A percentile compares a stretch with the other conserved stretches of the same genome.
Conservation (phyloP, 345 rosid species). For the Eucalyptus rudis region DNA sequence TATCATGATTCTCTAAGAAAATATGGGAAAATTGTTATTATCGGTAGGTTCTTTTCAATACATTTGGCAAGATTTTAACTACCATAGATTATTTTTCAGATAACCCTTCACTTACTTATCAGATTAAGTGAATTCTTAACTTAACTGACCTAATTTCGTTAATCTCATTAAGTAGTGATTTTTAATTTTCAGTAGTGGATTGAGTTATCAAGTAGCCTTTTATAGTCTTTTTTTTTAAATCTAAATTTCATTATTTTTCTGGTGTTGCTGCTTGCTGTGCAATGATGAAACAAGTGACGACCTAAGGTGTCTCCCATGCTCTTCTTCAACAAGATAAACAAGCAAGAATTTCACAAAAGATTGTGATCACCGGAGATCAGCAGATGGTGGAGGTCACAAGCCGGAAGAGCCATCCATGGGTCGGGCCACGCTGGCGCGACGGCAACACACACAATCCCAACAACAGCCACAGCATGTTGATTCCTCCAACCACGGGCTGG, state of each 20-base stretch:
- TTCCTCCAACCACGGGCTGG: background rate
- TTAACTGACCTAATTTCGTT: background rate
- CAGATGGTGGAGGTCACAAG: background rate
- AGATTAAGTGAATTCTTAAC: background rate
- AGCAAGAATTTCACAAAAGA: background rate
- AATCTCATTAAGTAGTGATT: background rate
- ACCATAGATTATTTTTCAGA: background rate
- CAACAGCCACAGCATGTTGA: background rate
- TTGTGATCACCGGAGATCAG: background rate
- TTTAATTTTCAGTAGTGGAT: background rate
- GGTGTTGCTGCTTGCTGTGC: background rate
- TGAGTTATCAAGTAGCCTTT: background rate
- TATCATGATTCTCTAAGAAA: background rate
- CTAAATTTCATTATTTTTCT: background rate
- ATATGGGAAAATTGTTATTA: fast-evolving
- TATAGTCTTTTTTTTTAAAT: background rate
- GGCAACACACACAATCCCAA: background rate
- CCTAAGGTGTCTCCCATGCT: background rate
- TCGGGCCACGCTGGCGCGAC: background rate
- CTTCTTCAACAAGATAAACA: background rate
- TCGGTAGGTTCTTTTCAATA: background rate
- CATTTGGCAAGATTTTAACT: background rate
- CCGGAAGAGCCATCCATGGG: background rate
- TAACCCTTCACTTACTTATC: background rate
- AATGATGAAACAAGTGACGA: background rate